Conservation (phyloP, 2,329 filamentous ascomycete genomes). For the Diaporthe velutina region DNA sequence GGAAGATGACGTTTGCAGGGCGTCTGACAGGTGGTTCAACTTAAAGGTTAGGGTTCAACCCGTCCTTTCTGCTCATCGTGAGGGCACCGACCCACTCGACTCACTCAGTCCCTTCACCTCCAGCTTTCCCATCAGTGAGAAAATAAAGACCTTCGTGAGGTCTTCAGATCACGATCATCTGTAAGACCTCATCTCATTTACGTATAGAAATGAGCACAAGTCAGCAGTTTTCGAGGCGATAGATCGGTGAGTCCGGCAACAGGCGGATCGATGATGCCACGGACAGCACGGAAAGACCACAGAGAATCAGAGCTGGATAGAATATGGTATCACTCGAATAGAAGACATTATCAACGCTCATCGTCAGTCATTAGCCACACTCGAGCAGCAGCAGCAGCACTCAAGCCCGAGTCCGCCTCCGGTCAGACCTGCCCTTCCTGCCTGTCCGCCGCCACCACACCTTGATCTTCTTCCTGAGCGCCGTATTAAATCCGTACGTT, state of each 20-base stretch:
- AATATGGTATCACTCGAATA: constrained; percentile 27
- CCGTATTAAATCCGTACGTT: constrained; percentile 54
- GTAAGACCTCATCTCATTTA: fast-evolving
- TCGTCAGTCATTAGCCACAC: constrained; percentile 21
- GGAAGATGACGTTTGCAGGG: background rate
- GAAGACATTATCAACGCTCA: constrained; percentile 27
- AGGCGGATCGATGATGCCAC: too few relatives aligned
- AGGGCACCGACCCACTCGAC: background rate
- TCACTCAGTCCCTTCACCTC: background rate
- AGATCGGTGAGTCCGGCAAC: background rate
- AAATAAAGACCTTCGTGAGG: background rate
- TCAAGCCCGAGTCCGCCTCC: background rate
- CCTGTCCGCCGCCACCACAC: constrained; percentile 23
- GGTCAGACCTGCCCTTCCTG: background rate
- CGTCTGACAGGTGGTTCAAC: too few relatives aligned
- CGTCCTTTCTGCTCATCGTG: background rate
- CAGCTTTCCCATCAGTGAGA: background rate
- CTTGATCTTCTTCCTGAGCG: constrained; percentile 40
- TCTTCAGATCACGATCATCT: background rate
- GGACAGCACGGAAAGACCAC: background rate
- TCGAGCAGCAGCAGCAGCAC: background rate
- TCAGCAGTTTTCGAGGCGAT: background rate
- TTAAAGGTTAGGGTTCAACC: background rate
- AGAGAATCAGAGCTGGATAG: background rate
- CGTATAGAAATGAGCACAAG: background rate